Percentiles rank a stretch among this genome's conserved stretches.
These are phyloP conservation scores for Neurospora sp. DNA, from an alignment of 495 filamentous ascomycete species.

Conservation along the genomic window DNA sequence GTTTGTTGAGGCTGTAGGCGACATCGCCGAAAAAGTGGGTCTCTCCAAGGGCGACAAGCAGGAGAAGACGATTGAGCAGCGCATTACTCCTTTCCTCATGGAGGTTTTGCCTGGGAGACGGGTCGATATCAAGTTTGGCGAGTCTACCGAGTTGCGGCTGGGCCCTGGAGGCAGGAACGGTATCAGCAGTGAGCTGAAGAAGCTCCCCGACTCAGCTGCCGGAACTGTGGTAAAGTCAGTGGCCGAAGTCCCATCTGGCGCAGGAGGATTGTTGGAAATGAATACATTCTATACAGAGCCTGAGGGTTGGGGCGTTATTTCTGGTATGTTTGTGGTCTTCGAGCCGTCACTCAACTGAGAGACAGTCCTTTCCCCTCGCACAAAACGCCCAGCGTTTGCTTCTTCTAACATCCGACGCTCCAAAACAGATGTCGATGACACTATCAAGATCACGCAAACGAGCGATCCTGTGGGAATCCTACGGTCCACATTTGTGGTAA, in stretches of 20 bases:
- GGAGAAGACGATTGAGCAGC: constrained; percentile 53
- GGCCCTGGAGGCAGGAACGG: constrained; percentile 63
- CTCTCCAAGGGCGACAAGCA: constrained; percentile 52
- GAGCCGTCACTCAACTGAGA: neutral
- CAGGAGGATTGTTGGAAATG: constrained; percentile 42
- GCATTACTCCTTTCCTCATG: constrained; percentile 69
- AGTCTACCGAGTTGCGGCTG: constrained; percentile 42
- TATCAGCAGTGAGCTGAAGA: constrained; percentile 51
- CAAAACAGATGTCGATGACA: constrained; percentile 75
- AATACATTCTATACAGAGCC: constrained; percentile 63
- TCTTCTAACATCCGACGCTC: neutral
- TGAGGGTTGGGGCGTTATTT: constrained; percentile 80
- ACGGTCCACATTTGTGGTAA: constrained; percentile 68
- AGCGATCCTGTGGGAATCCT: constrained; percentile 69
- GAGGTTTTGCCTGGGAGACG: constrained; percentile 57
- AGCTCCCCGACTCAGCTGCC: constrained; percentile 27
- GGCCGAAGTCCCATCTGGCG: constrained; percentile 37
- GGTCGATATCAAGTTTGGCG: constrained; percentile 43
- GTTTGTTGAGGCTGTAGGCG: constrained; percentile 54
- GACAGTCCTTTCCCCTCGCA: neutral
- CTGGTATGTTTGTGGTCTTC: constrained; percentile 33
- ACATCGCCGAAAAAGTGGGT: constrained; percentile 61
- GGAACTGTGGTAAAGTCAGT: constrained; percentile 32
- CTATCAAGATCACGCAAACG: constrained; percentile 86
- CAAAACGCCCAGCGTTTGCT: neutral